phyloP scores from a whole-genome alignment of 2,329 filamentous ascomycete species.

The Alternaria postmessia region DNA sequence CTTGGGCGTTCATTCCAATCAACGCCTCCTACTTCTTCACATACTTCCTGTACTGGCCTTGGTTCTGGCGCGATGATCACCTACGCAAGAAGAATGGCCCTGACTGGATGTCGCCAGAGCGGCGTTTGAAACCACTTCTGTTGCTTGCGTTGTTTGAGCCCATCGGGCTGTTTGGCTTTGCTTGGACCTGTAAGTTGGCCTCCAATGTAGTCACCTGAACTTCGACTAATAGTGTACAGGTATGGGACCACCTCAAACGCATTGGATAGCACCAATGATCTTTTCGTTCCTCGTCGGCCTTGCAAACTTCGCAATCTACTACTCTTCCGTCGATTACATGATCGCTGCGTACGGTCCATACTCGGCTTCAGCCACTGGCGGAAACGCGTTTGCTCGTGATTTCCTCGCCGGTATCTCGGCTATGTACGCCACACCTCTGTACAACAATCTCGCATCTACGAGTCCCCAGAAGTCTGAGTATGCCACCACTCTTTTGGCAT shows the following conservation, averaged over 20 bases:
- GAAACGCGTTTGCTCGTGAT: constrained; percentile 77
- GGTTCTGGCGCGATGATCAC: constrained; percentile 54
- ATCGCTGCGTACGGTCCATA: constrained; percentile 76
- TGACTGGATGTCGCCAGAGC: constrained; percentile 63
- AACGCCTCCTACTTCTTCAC: constrained; percentile 69
- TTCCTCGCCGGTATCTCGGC: constrained; percentile 76
- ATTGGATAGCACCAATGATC: constrained; percentile 74
- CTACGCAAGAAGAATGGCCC: constrained; percentile 46
- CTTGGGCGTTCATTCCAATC: constrained; percentile 64
- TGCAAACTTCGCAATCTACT: constrained; percentile 74
- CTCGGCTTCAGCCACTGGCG: constrained; percentile 76
- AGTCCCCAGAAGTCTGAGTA: constrained; percentile 54
- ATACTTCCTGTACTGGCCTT: constrained; percentile 66
- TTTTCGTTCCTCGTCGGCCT: constrained; percentile 73
- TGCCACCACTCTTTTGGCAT: constrained; percentile 63
- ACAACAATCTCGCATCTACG: constrained; percentile 46
- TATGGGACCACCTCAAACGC: constrained; percentile 64
- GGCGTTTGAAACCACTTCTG: constrained; percentile 70
- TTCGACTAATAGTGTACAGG: neutral
- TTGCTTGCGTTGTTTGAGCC: constrained; percentile 67
- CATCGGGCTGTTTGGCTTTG: constrained; percentile 74
- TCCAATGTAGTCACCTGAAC: neutral
- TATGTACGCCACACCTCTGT: constrained; percentile 69
- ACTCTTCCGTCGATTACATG: constrained; percentile 81
- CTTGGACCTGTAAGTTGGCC: constrained; percentile 64